Base-by-base conservation (phyloP, 2,329 filamentous ascomycete genomes). In the Colletotrichum coccodes region DNA sequence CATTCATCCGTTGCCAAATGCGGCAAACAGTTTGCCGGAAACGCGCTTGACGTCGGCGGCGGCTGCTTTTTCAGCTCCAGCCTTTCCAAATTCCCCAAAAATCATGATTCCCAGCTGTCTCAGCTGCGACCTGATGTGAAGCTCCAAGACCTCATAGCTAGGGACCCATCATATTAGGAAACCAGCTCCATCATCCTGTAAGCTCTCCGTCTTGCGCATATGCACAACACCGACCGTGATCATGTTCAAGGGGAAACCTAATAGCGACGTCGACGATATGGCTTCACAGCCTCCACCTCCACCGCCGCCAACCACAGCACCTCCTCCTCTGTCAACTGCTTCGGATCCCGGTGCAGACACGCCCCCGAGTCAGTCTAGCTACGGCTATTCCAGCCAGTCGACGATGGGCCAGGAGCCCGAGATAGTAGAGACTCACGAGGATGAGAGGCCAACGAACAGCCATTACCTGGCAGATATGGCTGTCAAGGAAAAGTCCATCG, bases 381-480 rank as follows among this genome's bases (percentile, higher is more conserved):
- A 46, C 23, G 42, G 57, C 44, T 62, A 63, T 30, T 63, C 67
- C 6, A 70, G 67, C 34, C 63, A 68, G 38, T 70, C 67, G 9
- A 69, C 58, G 4, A 64, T 70, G 68, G 70, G 52, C 8, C 66
- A 71, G 8, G 77, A 78, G 46, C 77, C 78, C 5, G 75, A 78
- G 47, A 69, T 79, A 2, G 46, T 79, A 12, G 72, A 75, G 28
- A 2, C 71, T n/a, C 64, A 65, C 46, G 70, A 75, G 9, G 75
- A 75, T 53, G 74, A 78, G 40, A 67, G 67, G 0, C 80, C 80
- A 0, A 82, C 80, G 2, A 74, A 72, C 6, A 81, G 79, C 71
- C 79, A 82, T 52, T 75, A 76, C 6, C 76, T 82, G 11, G 80
- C 80, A 7, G 75, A 80, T 1, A 74, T 78, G 60, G 73, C 73